Base-by-base conservation (phyloP, 2,329 filamentous ascomycete genomes). In the Aspergillus fumigatiaffinis region DNA sequence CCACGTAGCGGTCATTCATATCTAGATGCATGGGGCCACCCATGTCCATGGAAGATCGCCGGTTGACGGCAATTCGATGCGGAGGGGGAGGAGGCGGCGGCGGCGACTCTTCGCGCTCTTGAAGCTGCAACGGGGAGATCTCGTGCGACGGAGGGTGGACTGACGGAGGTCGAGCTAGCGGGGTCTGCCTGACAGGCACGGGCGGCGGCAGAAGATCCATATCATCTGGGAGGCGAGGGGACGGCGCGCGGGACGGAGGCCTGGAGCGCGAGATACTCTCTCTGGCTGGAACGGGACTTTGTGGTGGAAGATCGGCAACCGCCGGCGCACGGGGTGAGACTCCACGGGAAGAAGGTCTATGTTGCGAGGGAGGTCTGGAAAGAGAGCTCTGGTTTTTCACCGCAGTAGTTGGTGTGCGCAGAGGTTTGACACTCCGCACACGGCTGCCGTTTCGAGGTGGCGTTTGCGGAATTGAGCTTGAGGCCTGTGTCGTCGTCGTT, bases 81-180 rank as follows among this genome's bases (percentile, higher is more conserved):
- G 92, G 87, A 61, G 95, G 92, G 6, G 92, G 91, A 8, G 88
- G 88, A 0, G 92, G 92, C 2, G 91, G 87, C 1, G 92, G 91
- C 7, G 92, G 91, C 20, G 91, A 90, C 8, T 89, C 88, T 21
- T 84, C 85, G 44, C 83, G 82, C 41, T 77, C 76, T 48, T 79
- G 70, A 10, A 78, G 76, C 68, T 56, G 69, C 53, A 65, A 66
- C 4, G 68, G 68, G 29, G 67, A 67, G 5, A 69, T 61, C 51
- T 66, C 64, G 38, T 62, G 61, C 26, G 68, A 65, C 5, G 66
- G 56, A 21, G 55, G 48, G 14, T 55, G 59, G 26, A n/a, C 44
- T 47, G 44, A 47, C 20, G 44, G 44, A 23, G 44, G 44, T 26
- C 44, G 44, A 47, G 44, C 21, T 23, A 47, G 9, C 12, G 44